Conservation (phyloP, 495 filamentous ascomycete species). For the Penicillium fimorum region DNA sequence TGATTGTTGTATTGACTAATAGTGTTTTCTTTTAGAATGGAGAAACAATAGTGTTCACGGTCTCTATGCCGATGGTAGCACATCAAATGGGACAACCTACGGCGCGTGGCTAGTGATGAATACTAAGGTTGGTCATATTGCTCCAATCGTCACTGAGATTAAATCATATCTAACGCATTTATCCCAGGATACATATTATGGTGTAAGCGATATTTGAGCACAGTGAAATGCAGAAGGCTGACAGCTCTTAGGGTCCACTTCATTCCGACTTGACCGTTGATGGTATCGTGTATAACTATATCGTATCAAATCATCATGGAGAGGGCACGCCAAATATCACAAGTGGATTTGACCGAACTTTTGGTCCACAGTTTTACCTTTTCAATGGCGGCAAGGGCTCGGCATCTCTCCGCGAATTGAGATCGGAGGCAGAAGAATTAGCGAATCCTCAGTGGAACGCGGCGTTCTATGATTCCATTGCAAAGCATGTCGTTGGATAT, state of each 20-base stretch:
- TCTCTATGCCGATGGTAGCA: conserved; percentile 51
- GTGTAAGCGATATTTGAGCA: conserved; percentile 23
- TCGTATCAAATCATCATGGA: conserved; percentile 56
- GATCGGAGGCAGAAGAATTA: conserved; percentile 46
- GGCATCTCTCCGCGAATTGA: conserved; percentile 39
- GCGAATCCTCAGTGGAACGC: conserved; percentile 51
- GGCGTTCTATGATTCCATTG: conserved; percentile 57
- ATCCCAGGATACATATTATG: conserved; percentile 53
- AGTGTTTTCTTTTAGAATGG: conserved; percentile 34
- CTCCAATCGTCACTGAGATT: not conserved
- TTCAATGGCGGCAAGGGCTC: conserved; percentile 52
- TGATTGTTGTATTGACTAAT: not conserved
- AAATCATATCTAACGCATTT: not conserved
- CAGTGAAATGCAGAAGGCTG: not conserved
- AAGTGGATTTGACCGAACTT: conserved; percentile 56
- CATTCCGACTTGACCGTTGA: conserved; percentile 58
- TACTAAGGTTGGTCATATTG: conserved; percentile 36
- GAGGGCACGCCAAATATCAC: conserved; percentile 58
- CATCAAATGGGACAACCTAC: conserved; percentile 48
- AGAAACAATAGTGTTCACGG: conserved; percentile 54
- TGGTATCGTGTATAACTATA: conserved; percentile 55
- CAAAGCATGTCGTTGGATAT: conserved; percentile 53
- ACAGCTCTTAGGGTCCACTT: conserved; percentile 41
- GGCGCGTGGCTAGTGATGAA: conserved; percentile 60
- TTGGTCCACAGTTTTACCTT: conserved; percentile 56